Conservation (phyloP, 73 alveolate genomes). For the Tetrahymena elliotti region DNA sequence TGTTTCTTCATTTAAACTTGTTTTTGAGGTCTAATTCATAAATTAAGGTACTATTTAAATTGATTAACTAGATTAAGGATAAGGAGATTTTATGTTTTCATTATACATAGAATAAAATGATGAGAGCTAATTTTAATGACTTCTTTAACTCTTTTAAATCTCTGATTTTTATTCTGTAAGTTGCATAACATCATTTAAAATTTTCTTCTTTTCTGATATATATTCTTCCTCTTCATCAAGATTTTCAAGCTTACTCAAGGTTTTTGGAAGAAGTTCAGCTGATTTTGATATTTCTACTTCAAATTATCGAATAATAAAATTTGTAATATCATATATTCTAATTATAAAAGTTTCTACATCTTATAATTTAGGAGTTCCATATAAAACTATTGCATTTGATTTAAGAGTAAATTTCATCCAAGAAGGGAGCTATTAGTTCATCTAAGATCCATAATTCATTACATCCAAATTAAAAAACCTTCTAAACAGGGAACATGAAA, state of each 20-base stretch:
- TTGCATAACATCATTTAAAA: not conserved
- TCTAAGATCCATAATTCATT: not conserved
- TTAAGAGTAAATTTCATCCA: not conserved
- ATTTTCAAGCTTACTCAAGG: not conserved
- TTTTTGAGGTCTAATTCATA: not conserved
- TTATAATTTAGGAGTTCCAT: not conserved
- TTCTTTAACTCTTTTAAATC: not conserved
- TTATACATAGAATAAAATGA: not conserved
- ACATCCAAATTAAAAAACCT: not conserved
- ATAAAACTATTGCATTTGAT: not conserved
- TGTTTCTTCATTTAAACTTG: not conserved
- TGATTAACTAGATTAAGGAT: not conserved
- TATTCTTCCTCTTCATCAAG: not conserved
- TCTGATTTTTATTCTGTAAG: not conserved
- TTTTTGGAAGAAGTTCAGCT: not conserved
- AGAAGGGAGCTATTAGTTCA: not conserved
- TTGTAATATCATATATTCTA: not conserved
- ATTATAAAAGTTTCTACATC: not conserved
- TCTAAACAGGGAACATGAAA: not conserved
- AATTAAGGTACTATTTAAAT: not conserved
- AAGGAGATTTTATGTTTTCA: not conserved
- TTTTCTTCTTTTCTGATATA: not conserved
- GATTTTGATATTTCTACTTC: not conserved
- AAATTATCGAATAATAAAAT: not conserved
- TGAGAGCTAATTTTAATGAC: not conserved